Percentiles rank a stretch among this genome's conserved stretches.
phyloP scores from a whole-genome alignment of 2,329 filamentous ascomycete species.

The Arthrobotrys sinensis region DNA sequence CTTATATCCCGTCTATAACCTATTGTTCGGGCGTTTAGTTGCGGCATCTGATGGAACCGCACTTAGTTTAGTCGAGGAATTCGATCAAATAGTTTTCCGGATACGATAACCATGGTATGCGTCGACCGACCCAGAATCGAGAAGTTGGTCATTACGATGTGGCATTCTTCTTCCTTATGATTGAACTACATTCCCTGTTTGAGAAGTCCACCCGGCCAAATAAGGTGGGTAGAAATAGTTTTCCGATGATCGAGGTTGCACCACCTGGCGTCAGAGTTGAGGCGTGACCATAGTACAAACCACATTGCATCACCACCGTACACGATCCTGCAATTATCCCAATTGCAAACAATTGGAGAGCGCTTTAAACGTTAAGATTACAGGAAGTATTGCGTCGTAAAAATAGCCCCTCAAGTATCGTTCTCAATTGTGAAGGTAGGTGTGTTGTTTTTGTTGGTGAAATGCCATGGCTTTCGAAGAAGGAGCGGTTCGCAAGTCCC shows the following conservation, averaged over 20 bases:
- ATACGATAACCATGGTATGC: not conserved
- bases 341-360: slow-evolving; percentile 13
- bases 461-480: not conserved
- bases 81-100: not conserved
- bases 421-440: not conserved
- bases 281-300: slow-evolving; percentile 14
- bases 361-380: not conserved
- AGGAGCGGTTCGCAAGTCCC: not conserved
- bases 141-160: not conserved
- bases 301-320: slow-evolving; percentile 35
- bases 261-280: not conserved
- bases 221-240: not conserved
- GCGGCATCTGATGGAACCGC: slow-evolving; percentile 4
- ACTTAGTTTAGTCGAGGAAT: slow-evolving; percentile 13
- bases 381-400: not conserved
- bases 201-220: too few species aligned
- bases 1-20: not conserved
- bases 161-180: too few species aligned
- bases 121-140: not conserved
- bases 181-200: too few species aligned
- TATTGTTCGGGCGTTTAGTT: not conserved
- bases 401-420: too few species aligned
- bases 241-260: not conserved
- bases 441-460: slow-evolving; percentile 57
- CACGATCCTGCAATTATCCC: slow-evolving; percentile 44